Percentiles rank a stretch among this genome's conserved stretches.
Evolutionary conservation across 2,329 filamentous ascomycete genomes (phyloP).

Genomic region (Aureobasidium uvarum): DNA sequence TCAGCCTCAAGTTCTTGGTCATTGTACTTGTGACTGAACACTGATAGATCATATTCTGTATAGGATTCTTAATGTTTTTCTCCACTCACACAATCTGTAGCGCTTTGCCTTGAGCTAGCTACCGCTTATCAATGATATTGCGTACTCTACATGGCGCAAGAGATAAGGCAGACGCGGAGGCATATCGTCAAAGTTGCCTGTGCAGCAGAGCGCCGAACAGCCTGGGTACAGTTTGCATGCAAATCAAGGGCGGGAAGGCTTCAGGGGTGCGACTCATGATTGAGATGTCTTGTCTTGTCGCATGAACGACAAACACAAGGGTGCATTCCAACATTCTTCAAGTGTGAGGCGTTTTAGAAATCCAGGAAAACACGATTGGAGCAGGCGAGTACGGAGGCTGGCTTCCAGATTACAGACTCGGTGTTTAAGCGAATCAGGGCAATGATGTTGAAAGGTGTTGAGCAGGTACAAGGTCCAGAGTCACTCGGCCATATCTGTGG

Average conservation of each 20-base stretch:
- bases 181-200: constrained; percentile 15
- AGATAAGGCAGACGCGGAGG: constrained; percentile 11
- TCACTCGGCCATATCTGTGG: constrained; percentile 19
- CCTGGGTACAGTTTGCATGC: constrained; percentile 21
- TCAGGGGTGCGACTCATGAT: neutral
- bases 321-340: neutral
- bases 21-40: neutral
- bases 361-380: neutral
- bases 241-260: neutral
- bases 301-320: constrained; percentile 4
- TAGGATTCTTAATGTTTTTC: neutral
- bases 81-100: neutral
- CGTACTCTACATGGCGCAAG: constrained; percentile 12
- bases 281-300: constrained; percentile 1
- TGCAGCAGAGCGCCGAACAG: constrained; percentile 20
- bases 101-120: neutral
- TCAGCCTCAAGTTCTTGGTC: neutral
- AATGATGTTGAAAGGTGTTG: neutral
- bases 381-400: neutral
- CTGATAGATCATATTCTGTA: constrained; percentile 16
- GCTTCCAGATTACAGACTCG: neutral
- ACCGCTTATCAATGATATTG: constrained; percentile 20
- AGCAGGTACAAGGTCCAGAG: constrained; percentile 11
- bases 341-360: too few species aligned
- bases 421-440: neutral